Evolutionary conservation across 352 stramenopile species (phyloP).

Genomic region (Plasmopara muralis): DNA sequence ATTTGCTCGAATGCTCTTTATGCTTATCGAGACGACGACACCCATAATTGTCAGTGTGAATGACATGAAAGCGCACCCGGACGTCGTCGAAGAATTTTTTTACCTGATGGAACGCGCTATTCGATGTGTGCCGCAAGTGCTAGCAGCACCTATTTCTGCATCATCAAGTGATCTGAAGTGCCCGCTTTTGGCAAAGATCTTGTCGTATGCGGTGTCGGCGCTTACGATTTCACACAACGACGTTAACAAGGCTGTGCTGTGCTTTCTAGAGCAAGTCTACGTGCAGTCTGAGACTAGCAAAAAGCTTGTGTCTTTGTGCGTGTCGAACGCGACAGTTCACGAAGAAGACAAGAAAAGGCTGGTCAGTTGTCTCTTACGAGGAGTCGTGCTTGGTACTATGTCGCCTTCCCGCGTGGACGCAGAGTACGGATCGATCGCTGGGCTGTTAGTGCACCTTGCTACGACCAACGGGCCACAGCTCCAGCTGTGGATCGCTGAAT

Average conservation of each 20-base stretch:
- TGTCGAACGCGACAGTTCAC: constrained; percentile 4
- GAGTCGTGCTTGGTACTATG: constrained; percentile 58
- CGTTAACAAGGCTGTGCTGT: constrained; percentile 90
- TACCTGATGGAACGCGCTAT: constrained; percentile 90
- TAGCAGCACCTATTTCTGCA: constrained; percentile 36
- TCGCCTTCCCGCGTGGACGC: constrained; percentile 62
- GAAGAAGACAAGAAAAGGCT: constrained; percentile 39
- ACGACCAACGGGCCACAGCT: constrained; percentile 55
- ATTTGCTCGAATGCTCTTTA: constrained; percentile 50
- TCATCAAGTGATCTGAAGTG: constrained; percentile 1
- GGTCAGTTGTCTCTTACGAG: constrained; percentile 50
- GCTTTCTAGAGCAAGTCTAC: constrained; percentile 82
- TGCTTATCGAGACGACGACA: constrained; percentile 70
- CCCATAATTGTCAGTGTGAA: constrained; percentile 65
- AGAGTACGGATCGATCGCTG: constrained; percentile 70
- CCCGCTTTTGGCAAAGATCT: constrained; percentile 65
- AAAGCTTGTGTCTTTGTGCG: constrained; percentile 22
- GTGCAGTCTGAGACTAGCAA: constrained; percentile 15
- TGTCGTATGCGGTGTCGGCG: constrained; percentile 81
- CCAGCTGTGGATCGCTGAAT: constrained; percentile 54
- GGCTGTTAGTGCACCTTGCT: constrained; percentile 62
- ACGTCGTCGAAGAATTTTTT: constrained; percentile 96
- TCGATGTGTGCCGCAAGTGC: constrained; percentile 68
- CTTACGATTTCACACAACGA: constrained; percentile 91
- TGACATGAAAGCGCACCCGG: constrained; percentile 75